Base-by-base conservation (phyloP, 1,284 basidiomycete species). In the Salmacisia buchloeana region DNA sequence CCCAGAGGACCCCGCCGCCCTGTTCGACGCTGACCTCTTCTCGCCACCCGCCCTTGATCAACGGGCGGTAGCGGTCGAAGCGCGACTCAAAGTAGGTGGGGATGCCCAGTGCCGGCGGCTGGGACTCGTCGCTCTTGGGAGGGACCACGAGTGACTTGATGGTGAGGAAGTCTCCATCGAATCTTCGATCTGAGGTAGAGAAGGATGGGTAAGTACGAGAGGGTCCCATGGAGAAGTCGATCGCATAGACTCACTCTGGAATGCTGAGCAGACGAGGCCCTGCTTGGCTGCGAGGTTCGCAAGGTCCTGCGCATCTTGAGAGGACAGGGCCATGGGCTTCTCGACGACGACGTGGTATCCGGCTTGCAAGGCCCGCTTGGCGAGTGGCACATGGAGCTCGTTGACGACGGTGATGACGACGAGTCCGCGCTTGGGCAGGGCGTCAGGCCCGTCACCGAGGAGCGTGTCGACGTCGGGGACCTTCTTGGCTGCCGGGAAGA, bases 341-440 rank as follows among this genome's bases (percentile, higher is more conserved):
- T 79, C 77, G 39, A 77, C 72, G 10, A 79, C 65, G 9, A 79
- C 77, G 59, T 79, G 77, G 64, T 71, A 70, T 18, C 73, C 73
- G 1, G 68, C 43, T 43, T 74, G 63, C 38, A 79, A 69, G 2
- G 76, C 71, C 9, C 68, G 63, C 61, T 74, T 72, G 29, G 77
- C 77, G 52, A 76, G 73, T 18, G 71, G 69, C 36, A 70, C 70
- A 61, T 79, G 77, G 15, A 75, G 76, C 21, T 67, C 69, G 66
- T 78, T 78, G 59, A 71, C 68, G n/a, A 74, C 76, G 9, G 76
- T 76, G 60, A 79, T 69, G 38, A 79, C 68, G 63, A 78, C 70
- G n/a, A 79, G 68, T 13, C 72, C 70, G 12, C 67, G 61, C 57
- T 69, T 63, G n/a, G 76, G 75, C n/a, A 78, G 62, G 23, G 64